A percentile compares a stretch with the other conserved stretches of the same genome.
These are phyloP conservation scores for Colletotrichum godetiae DNA, from an alignment of 2,329 filamentous ascomycete genomes.

Conservation along the genomic window DNA sequence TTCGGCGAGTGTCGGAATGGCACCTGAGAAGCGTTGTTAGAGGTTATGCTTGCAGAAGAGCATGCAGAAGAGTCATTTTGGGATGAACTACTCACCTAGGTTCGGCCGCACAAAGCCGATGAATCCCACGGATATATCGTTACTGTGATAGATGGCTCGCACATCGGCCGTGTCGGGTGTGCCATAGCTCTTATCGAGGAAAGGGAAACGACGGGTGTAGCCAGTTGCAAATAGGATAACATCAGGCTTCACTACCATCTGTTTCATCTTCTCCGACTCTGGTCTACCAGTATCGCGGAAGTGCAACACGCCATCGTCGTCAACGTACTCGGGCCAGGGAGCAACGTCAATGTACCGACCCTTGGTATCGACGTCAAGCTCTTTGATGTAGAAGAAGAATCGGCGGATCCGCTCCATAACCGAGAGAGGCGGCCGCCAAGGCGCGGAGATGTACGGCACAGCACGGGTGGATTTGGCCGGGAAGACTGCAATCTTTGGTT, in stretches of 20 bases:
- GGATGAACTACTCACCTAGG: constrained; percentile 43
- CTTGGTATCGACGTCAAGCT: constrained; percentile 37
- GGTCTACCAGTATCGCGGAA: constrained; percentile 45
- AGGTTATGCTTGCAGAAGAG: neutral
- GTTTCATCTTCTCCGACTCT: constrained; percentile 45
- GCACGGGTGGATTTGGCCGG: constrained; percentile 48
- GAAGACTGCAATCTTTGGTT: constrained; percentile 40
- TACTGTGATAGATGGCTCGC: constrained; percentile 60
- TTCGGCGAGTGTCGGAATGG: constrained; percentile 61
- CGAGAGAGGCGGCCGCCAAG: constrained; percentile 43
- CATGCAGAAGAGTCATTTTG: neutral
- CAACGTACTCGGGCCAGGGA: constrained; percentile 47
- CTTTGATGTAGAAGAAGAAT: constrained; percentile 45
- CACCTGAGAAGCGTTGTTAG: constrained; percentile 35
- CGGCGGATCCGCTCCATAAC: constrained; percentile 45
- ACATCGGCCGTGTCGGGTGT: constrained; percentile 60
- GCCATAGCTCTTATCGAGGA: constrained; percentile 47
- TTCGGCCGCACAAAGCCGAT: constrained; percentile 60
- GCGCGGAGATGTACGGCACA: constrained; percentile 47
- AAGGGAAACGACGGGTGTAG: constrained; percentile 47
- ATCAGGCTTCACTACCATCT: constrained; percentile 46
- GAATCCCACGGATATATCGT: constrained; percentile 53
- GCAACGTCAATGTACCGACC: constrained; percentile 48
- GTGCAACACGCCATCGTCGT: constrained; percentile 44
- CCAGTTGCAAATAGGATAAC: constrained; percentile 51